Percentiles rank a stretch among this genome's conserved stretches.
Evolutionary conservation across 257 asterid species (phyloP).

Genomic region (Phtheirospermum japonicum): DNA sequence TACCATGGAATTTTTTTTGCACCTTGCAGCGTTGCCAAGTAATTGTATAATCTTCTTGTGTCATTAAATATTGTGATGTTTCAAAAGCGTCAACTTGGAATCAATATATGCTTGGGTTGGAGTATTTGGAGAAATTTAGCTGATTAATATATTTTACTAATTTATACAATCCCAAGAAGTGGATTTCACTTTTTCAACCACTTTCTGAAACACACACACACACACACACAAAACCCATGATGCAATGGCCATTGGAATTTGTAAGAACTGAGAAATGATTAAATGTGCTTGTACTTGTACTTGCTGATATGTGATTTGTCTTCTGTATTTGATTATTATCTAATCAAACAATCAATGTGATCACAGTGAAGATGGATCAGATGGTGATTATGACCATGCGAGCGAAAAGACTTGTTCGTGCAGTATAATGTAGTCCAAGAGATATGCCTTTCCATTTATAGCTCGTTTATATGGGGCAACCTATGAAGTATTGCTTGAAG

Average conservation of each 20-base stretch:
- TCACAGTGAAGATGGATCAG: constrained; percentile 3
- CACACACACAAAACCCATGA: not conserved
- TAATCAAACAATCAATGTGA: not conserved
- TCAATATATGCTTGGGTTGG: too few species aligned
- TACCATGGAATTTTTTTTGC: too few species aligned
- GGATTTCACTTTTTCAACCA: not conserved
- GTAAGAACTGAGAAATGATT: too few species aligned
- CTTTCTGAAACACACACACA: not conserved
- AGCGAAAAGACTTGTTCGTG: not conserved
- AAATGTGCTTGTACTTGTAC: not conserved
- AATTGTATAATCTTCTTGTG: too few species aligned
- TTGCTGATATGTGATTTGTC: not conserved
- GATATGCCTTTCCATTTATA: not conserved
- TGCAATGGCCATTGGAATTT: not conserved
- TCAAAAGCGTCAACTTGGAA: too few species aligned
- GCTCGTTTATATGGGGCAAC: not conserved
- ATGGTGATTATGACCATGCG: not conserved
- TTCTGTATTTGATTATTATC: not conserved
- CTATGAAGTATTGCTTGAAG: not conserved
- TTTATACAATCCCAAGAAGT: not conserved
- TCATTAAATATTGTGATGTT: too few species aligned
- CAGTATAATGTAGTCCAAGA: not conserved
- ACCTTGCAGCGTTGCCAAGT: too few species aligned
- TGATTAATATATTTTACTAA: not conserved
- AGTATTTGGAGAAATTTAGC: not conserved